Percentiles rank a stretch among this genome's conserved stretches.
Evolutionary conservation across 169 alveolate species (phyloP).

Genomic region (Cryptosporidium ryanae): DNA sequence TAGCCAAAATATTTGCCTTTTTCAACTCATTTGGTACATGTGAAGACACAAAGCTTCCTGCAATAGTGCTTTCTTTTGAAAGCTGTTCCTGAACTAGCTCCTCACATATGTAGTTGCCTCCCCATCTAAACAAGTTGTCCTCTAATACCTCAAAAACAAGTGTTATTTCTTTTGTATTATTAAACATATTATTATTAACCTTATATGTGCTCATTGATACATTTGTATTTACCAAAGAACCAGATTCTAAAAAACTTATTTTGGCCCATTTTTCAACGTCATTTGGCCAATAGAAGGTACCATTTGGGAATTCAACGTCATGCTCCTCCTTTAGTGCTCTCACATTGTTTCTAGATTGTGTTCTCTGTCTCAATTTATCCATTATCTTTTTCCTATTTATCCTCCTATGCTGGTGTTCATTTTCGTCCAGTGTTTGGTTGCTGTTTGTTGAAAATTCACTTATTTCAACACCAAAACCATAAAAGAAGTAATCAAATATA

Average conservation of each 20-base stretch:
- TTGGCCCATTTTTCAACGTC: slow-evolving; percentile 67
- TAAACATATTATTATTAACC: neutral
- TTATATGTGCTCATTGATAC: slow-evolving; percentile 49
- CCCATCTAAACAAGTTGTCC: slow-evolving; percentile 55
- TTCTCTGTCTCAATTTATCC: slow-evolving; percentile 43
- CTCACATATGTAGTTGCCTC: slow-evolving; percentile 56
- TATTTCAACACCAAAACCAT: slow-evolving; percentile 62
- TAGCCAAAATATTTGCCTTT: slow-evolving; percentile 48
- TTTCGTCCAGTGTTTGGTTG: slow-evolving; percentile 42
- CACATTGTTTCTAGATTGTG: slow-evolving; percentile 13
- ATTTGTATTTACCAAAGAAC: slow-evolving; percentile 27
- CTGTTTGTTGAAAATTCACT: slow-evolving; percentile 15
- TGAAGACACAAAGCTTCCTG: slow-evolving; percentile 9
- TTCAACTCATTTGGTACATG: slow-evolving; percentile 12
- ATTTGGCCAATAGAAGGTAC: slow-evolving; percentile 60
- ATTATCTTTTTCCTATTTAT: slow-evolving; percentile 46
- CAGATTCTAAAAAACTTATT: slow-evolving; percentile 54
- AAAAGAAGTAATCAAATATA: slow-evolving; percentile 54
- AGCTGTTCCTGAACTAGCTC: slow-evolving; percentile 59
- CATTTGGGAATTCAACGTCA: neutral
- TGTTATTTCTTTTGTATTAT: slow-evolving; percentile 32
- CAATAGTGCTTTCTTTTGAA: slow-evolving; percentile 1
- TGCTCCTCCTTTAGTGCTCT: slow-evolving; percentile 29
- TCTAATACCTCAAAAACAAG: slow-evolving; percentile 62
- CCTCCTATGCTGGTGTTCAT: slow-evolving; percentile 14